Evolutionary conservation across 805 yeast species (phyloP).

Genomic region (Hanseniaspora hatyaiensis): DNA sequence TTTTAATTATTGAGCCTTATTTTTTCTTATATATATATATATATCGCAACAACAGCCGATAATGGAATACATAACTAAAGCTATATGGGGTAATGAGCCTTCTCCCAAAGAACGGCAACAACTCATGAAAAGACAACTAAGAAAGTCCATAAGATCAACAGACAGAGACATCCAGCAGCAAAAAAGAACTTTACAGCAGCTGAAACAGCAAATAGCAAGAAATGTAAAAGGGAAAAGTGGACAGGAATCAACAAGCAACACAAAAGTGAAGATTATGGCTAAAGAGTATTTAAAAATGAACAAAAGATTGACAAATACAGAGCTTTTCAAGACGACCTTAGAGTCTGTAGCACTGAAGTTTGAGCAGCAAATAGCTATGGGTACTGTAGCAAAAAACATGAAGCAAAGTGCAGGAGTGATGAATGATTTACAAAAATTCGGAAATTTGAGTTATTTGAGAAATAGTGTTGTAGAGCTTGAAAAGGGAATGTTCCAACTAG

Average conservation of each 20-base stretch:
- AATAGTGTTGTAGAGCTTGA: conserved; percentile 77
- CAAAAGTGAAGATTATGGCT: conserved; percentile 65
- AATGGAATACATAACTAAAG: conserved; percentile 78
- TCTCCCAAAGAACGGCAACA: conserved; percentile 82
- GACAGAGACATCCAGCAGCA: conserved; percentile 61
- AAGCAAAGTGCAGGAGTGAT: conserved; percentile 65
- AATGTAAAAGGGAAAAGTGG: background rate
- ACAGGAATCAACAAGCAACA: background rate
- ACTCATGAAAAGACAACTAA: conserved; percentile 62
- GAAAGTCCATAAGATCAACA: conserved; percentile 80
- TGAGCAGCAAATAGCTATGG: conserved; percentile 81
- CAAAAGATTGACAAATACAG: conserved; percentile 36
- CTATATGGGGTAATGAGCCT: conserved; percentile 72
- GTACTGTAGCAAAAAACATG: conserved; percentile 71
- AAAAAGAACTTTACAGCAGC: conserved; percentile 59
- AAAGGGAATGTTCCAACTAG: conserved; percentile 73
- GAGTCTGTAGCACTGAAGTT: conserved; percentile 80
- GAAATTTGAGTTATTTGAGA: conserved; percentile 65
- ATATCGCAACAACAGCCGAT: background rate
- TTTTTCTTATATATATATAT: too few species aligned
- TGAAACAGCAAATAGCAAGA: conserved; percentile 30
- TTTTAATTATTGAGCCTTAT: too few species aligned
- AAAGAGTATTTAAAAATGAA: conserved; percentile 63
- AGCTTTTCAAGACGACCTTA: conserved; percentile 58
- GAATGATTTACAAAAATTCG: conserved; percentile 75